Conservation (phyloP, 768 basidiomycete genomes). For the Hygrophorus pudorinus region DNA sequence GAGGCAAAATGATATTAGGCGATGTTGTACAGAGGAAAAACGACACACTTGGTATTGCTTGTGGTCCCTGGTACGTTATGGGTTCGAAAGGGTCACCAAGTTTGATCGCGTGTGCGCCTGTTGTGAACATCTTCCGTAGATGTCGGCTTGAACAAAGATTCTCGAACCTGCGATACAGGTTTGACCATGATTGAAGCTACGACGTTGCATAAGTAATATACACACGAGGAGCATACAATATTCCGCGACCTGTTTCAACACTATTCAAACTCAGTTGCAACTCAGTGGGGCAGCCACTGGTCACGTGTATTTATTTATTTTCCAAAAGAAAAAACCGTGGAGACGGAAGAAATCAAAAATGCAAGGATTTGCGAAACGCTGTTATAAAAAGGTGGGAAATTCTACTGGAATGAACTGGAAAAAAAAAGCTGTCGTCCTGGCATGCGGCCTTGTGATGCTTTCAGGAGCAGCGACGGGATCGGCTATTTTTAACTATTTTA, state of each 20-base stretch:
- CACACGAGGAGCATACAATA: slow-evolving; percentile 25
- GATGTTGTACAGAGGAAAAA: background rate
- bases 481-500: too few relatives aligned
- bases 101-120: slow-evolving; percentile 12
- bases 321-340: too few relatives aligned
- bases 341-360: too few relatives aligned
- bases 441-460: too few relatives aligned
- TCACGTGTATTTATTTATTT: too few relatives aligned
- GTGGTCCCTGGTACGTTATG: slow-evolving; percentile 56
- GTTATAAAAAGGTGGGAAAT: too few relatives aligned
- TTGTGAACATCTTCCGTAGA: slow-evolving; percentile 59
- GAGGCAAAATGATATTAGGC: background rate
- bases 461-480: too few relatives aligned
- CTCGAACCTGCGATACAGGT: slow-evolving; percentile 74
- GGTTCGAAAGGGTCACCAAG: slow-evolving; percentile 56
- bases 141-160: slow-evolving; percentile 67
- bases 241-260: slow-evolving; percentile 57
- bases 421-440: too few relatives aligned
- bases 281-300: slow-evolving; percentile 31
- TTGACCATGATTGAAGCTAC: slow-evolving; percentile 36
- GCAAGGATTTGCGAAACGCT: too few relatives aligned
- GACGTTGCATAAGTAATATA: too few relatives aligned
- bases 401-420: too few relatives aligned
- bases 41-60: slow-evolving; percentile 55
- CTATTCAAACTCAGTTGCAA: too few relatives aligned